Evolutionary conservation across 2,329 filamentous ascomycete species (phyloP).

Genomic region (Epicoccum nigrum): DNA sequence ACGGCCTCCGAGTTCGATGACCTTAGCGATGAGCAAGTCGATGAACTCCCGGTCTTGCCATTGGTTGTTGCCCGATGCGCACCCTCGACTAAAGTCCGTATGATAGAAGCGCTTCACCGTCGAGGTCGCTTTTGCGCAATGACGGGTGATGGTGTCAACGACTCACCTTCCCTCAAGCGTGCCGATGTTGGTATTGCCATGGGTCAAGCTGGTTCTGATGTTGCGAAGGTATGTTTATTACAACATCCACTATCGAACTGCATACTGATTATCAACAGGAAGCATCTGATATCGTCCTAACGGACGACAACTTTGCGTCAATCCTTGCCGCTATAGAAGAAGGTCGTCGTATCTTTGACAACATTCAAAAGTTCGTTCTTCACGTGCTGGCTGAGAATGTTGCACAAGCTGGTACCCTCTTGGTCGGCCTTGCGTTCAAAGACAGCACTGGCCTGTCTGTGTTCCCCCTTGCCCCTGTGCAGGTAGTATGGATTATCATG

Average conservation of each 20-base stretch:
- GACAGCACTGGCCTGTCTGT: constrained; percentile 74
- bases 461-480: constrained; percentile 82
- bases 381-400: constrained; percentile 80
- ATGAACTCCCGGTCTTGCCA: constrained; percentile 73
- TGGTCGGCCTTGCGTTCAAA: constrained; percentile 82
- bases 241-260: too few species aligned
- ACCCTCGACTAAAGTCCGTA: constrained; percentile 84
- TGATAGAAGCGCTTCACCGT: constrained; percentile 86
- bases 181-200: constrained; percentile 89
- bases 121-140: constrained; percentile 79
- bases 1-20: constrained; percentile 72
- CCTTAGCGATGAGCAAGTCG: constrained; percentile 75
- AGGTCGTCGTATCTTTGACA: constrained; percentile 84
- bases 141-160: constrained; percentile 89
- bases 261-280: constrained; percentile 1
- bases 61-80: constrained; percentile 84
- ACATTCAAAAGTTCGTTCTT: constrained; percentile 86
- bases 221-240: constrained; percentile 64
- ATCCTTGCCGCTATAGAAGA: constrained; percentile 84
- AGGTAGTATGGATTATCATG: constrained; percentile 96
- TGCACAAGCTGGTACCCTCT: constrained; percentile 79
- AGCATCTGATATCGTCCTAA: constrained; percentile 73
- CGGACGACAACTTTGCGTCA: constrained; percentile 86
- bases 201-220: constrained; percentile 78
- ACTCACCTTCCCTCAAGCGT: constrained; percentile 78